A percentile compares a stretch with the other conserved stretches of the same genome.
phyloP scores from a whole-genome alignment of 1,284 basidiomycete species.

The Heterobasidion parviporum region DNA sequence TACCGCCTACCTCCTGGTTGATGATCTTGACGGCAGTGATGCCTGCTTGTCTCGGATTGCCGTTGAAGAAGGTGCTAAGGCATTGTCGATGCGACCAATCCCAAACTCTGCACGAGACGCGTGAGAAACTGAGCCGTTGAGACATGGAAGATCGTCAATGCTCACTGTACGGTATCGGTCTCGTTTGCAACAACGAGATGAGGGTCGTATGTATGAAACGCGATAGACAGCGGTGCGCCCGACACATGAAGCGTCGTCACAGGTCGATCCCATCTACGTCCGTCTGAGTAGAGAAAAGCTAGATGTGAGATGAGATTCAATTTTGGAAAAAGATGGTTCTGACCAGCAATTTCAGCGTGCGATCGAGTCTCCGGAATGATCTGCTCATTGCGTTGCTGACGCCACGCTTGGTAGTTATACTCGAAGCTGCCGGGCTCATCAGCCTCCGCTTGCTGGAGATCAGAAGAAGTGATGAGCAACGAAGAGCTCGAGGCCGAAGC shows the following conservation, averaged over 20 bases:
- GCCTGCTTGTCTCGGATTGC: constrained; percentile 73
- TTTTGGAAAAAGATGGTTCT: constrained; percentile 20
- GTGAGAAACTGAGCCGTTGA: background rate
- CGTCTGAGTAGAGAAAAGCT: constrained; percentile 21
- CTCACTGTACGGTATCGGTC: constrained; percentile 78
- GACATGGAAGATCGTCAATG: constrained; percentile 9
- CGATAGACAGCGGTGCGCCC: constrained; percentile 69
- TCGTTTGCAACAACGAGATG: constrained; percentile 86
- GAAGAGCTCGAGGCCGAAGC: background rate
- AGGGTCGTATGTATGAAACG: constrained; percentile 90
- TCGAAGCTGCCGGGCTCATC: constrained; percentile 92
- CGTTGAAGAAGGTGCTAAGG: constrained; percentile 83
- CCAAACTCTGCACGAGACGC: constrained; percentile 60
- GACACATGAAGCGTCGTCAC: constrained; percentile 68
- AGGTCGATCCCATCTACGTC: constrained; percentile 72
- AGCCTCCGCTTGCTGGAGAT: constrained; percentile 75
- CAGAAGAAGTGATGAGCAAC: background rate
- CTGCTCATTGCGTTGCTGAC: constrained; percentile 85
- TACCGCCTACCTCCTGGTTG: constrained; percentile 91
- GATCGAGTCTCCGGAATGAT: constrained; percentile 65
- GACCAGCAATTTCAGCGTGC: constrained; percentile 68
- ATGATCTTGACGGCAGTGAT: constrained; percentile 92
- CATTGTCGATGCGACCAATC: constrained; percentile 85
- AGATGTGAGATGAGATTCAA: background rate
- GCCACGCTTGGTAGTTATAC: constrained; percentile 96